Evolutionary conservation across 306 rosid genomes (phyloP), one percentile per base, ranked within the genome.

Genomic region (Oxytropis ochrocephala): DNA sequence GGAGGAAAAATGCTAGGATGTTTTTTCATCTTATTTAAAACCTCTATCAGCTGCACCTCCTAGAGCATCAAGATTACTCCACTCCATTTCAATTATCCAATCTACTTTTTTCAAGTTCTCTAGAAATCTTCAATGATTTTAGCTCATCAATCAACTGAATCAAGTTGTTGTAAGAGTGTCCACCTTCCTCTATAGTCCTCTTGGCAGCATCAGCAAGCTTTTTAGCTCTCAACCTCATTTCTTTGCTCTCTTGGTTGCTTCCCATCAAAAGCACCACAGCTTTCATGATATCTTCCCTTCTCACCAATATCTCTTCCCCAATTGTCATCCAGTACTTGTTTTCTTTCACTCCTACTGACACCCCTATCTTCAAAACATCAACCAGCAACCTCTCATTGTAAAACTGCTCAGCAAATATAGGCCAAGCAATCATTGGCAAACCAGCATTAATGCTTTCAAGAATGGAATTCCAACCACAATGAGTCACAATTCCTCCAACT

Each of bases 351-450:
- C 81, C 81, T 1, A 70, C 77, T 0, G 73, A 30, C 13, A 77
- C 68, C 6, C 68, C 77, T 21, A 77, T 63, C 39, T 77, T 77
- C 68, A 70, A 64, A 3, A 71, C 69, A 35, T 78, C 49, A 56
- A 19, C 55, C 2, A 78, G 0, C 42, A 71, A 64, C 69, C 54
- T 78, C 78, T 78, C 82, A 48, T 72, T 78, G 69, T 36, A 72
- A 65, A 78, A 78, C 7, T 78, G 82, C n/a, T 78, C 78, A 0
- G 57, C 74, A 49, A 47, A 64, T 42, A 64, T n/a, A 1, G 82
- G 78, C 78, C 82, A 78, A n/a, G 74, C 8, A 21, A 78, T 56
- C 81, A 78, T 47, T 27, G 81, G 81, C 50, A 78, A 71, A 12
- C 81, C 78, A 27, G 41, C 46, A 55, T 11, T 53, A 72, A 78